Conservation (phyloP, 176 grass and related monocot genomes). For the Oryza meyeriana region DNA sequence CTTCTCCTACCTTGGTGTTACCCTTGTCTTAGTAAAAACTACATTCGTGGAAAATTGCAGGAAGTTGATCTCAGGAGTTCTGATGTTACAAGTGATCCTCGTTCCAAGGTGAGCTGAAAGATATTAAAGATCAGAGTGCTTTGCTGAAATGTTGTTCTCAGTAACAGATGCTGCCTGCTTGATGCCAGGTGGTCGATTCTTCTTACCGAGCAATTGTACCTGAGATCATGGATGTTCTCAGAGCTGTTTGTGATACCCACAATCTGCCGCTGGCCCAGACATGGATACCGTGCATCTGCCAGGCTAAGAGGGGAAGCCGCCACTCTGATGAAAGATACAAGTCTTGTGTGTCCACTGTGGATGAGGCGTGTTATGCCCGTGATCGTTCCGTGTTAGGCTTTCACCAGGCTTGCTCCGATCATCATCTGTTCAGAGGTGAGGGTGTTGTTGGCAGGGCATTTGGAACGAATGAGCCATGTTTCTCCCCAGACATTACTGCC, state of each 20-base stretch:
- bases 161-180: conserved; percentile 27
- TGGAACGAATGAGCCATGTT: conserved; percentile 75
- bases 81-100: conserved; percentile 47
- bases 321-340: conserved; percentile 73
- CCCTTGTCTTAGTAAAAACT: conserved; percentile 13
- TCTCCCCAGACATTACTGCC: conserved; percentile 56
- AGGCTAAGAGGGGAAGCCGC: conserved; percentile 63
- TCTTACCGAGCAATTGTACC: conserved; percentile 61
- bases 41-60: conserved; percentile 42
- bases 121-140: neutral
- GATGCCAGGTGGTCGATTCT: conserved; percentile 50
- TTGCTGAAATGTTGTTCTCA: neutral
- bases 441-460: conserved; percentile 84
- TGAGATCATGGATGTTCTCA: conserved; percentile 65
- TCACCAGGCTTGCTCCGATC: conserved; percentile 93
- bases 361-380: conserved; percentile 62
- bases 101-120: conserved; percentile 50
- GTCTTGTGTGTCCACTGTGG: conserved; percentile 74
- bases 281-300: conserved; percentile 82
- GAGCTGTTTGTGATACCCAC: conserved; percentile 60
- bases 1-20: neutral
- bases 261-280: conserved; percentile 80
- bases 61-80: conserved; percentile 79
- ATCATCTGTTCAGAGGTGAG: conserved; percentile 91
- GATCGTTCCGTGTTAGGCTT: conserved; percentile 51